These are phyloP conservation scores for Chaetomium tenue DNA, from an alignment of 495 filamentous ascomycete genomes.

Conservation along the genomic window DNA sequence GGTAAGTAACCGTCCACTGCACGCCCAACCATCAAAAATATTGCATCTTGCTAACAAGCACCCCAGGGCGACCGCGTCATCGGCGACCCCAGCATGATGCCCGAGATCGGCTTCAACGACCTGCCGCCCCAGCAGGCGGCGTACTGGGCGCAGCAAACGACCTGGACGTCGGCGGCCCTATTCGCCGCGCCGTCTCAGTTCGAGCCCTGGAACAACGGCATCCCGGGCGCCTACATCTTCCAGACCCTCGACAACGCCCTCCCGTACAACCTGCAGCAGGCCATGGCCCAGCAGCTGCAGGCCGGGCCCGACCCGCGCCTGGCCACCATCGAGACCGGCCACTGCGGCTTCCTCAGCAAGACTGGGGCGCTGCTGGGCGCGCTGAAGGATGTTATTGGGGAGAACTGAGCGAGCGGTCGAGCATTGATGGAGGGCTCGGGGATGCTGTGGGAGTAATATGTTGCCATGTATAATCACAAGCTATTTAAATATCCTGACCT, in stretches of 20 bases:
- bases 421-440: background rate
- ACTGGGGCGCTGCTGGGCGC: slow-evolving; percentile 5
- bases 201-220: slow-evolving; percentile 16
- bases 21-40: background rate
- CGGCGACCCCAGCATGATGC: slow-evolving; percentile 13
- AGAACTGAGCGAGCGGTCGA: background rate
- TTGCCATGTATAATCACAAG: too few relatives aligned
- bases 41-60: background rate
- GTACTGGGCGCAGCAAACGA: slow-evolving; percentile 10
- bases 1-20: background rate
- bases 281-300: slow-evolving; percentile 15
- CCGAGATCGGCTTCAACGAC: slow-evolving; percentile 19
- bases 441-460: too few relatives aligned
- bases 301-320: background rate
- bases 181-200: slow-evolving; percentile 9
- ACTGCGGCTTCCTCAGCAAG: slow-evolving; percentile 14
- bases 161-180: slow-evolving; percentile 14
- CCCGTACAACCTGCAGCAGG: slow-evolving; percentile 5
- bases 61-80: slow-evolving; percentile 13
- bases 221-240: slow-evolving; percentile 15
- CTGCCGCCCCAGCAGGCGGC: slow-evolving; percentile 8
- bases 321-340: slow-evolving; percentile 7
- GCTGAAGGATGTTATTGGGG: slow-evolving; percentile 1
- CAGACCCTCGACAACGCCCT: slow-evolving; percentile 15
- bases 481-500: too few relatives aligned